Base-by-base conservation (phyloP, 257 asterid species). In the Lantana camara region DNA sequence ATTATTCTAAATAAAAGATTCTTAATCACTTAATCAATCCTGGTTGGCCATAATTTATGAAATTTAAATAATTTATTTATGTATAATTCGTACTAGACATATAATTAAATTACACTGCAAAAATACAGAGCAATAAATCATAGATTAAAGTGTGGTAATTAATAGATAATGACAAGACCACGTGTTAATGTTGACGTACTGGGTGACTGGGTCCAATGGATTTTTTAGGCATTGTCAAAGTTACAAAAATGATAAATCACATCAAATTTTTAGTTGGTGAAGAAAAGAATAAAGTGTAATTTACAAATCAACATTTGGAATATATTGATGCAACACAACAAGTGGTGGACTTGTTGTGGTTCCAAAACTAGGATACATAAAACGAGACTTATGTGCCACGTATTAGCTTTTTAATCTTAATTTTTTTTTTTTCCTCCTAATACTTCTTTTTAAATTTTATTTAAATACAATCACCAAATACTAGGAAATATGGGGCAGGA, bases 221-320 rank as follows among this genome's bases (percentile, higher is more conserved):
- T 9, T 4, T 35, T 3, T 2, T 3, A 3, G 7, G 40, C 32
- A 2, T 2, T 27, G 32, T 2, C 32, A 7, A 4, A 35, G 40
- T 3, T 35, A 35, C 40, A 35, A 3, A 1, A 9, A 9, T 7
- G 9, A 35, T 17, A 59, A 27, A n/a, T n/a, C n/a, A n/a, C 5
- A 27, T 27, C 32, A 27, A 27, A n/a, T n/a, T 16, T 27, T 46
- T 16, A 30, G 44, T 41, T 67, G 51, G 13, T 10, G 58, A 76
- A 76, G 75, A 7, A 76, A 76, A 50, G 77, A 75, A 75, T 66
- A 70, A 75, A 70, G 67, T 65, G 54, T 17, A 21, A n/a, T 17
- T 49, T 45, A 5, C 4, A 5, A 17, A 45, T 19, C 15, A 7
- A 27, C 11, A 3, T 61, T 55, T 44, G 55, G 54, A 73, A 54